Conservation (phyloP, 163 green algal species). For the Trebouxia gelatinosa region DNA sequence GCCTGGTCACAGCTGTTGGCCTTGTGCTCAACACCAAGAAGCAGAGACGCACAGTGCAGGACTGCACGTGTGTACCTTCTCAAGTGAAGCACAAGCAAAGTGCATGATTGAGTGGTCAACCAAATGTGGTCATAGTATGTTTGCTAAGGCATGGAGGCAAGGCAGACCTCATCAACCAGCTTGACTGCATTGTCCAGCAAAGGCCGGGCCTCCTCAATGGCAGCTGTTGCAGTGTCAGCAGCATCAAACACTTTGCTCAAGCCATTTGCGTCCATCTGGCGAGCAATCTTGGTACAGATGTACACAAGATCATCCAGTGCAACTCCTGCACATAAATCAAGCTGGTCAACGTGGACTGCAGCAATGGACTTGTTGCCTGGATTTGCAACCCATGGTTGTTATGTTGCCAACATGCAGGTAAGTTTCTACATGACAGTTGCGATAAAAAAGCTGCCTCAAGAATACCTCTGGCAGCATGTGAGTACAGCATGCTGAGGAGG, state of each 20-base stretch:
- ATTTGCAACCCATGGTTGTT: no score
- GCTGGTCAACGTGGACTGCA: neutral
- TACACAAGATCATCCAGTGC: slow-evolving; percentile 97
- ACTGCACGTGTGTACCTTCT: neutral
- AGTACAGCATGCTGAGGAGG: no score
- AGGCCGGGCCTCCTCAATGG: slow-evolving; percentile 64
- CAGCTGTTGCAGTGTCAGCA: slow-evolving; percentile 67
- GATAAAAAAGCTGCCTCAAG: no score
- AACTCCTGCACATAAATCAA: slow-evolving; percentile 58
- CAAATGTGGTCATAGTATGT: neutral
- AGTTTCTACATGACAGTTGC: no score
- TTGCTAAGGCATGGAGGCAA: neutral
- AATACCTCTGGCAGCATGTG: no score
- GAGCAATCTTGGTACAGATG: slow-evolving; percentile 89
- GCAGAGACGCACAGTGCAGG: neutral
- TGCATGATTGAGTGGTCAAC: neutral
- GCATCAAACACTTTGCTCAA: slow-evolving; percentile 88
- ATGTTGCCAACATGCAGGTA: no score
- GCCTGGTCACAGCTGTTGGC: neutral
- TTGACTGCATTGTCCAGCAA: slow-evolving; percentile 59
- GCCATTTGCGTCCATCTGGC: slow-evolving; percentile 81
- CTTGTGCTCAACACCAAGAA: neutral
- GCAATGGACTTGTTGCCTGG: no score
- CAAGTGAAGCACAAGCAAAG: no score
- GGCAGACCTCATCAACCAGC: slow-evolving; percentile 66